These are phyloP conservation scores for Orbilia oligospora DNA, from an alignment of 2,329 filamentous ascomycete species.

Conservation along the genomic window DNA sequence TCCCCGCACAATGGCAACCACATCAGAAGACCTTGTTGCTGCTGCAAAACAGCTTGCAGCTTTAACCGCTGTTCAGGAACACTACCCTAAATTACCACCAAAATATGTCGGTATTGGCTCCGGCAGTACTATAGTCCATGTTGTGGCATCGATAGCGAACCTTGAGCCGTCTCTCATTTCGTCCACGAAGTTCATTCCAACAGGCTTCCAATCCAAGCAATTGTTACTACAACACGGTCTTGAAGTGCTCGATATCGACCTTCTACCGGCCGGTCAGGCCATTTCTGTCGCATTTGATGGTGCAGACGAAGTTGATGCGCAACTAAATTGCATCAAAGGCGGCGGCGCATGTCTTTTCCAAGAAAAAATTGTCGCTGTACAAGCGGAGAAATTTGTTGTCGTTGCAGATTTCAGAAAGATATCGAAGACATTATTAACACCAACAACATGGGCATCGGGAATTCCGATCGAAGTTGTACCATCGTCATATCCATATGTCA, in stretches of 20 bases:
- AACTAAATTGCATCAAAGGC: constrained; percentile 61
- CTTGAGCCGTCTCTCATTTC: constrained; percentile 72
- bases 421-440: constrained; percentile 78
- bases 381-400: constrained; percentile 87
- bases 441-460: constrained; percentile 80
- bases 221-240: constrained; percentile 86
- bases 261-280: constrained; percentile 73
- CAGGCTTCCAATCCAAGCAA: constrained; percentile 89
- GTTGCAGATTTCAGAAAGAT: constrained; percentile 96
- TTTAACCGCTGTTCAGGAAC: constrained; percentile 79
- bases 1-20: constrained; percentile 48
- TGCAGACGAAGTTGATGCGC: constrained; percentile 59
- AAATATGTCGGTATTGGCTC: constrained; percentile 83
- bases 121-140: constrained; percentile 85
- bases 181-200: constrained; percentile 88
- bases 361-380: constrained; percentile 92
- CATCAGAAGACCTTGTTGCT: constrained; percentile 45
- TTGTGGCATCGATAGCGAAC: constrained; percentile 82
- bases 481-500: constrained; percentile 82
- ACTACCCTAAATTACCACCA: constrained; percentile 71
- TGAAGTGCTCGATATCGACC: constrained; percentile 81
- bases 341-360: constrained; percentile 98
- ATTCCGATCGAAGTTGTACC: constrained; percentile 96
- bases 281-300: constrained; percentile 61
- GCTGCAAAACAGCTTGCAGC: constrained; percentile 81